A percentile compares a stretch with the other conserved stretches of the same genome.
Conservation (phyloP, 345 rosid genomes). For the Capsella bursapastoris region DNA sequence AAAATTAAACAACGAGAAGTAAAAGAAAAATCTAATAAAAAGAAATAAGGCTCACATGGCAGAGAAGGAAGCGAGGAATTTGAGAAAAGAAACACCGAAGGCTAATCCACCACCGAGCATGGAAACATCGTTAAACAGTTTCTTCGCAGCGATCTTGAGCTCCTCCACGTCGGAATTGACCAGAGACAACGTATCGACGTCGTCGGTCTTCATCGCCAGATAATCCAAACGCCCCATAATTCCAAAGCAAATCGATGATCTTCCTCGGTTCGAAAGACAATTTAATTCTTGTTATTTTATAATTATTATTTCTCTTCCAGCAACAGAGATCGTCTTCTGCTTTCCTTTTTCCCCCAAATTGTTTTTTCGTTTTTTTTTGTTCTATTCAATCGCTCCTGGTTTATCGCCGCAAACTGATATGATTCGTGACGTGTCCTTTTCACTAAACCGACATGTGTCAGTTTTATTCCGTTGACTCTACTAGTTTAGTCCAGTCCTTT, state of each 20-base stretch:
- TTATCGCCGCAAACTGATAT: neutral
- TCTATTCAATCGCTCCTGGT: conserved; percentile 13
- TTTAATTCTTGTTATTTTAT: too few relatives aligned
- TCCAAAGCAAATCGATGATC: conserved; percentile 21
- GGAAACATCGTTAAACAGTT: conserved; percentile 57
- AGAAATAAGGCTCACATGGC: conserved; percentile 54
- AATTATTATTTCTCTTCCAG: too few relatives aligned
- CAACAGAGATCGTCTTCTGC: too few relatives aligned
- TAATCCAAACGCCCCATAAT: conserved; percentile 64
- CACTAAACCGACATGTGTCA: neutral
- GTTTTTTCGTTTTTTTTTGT: neutral
- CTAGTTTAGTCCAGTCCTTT: neutral
- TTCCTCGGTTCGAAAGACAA: neutral
- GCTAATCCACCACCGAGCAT: conserved; percentile 77
- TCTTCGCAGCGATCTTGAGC: conserved; percentile 63
- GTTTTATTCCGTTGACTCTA: neutral
- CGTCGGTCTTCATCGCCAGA: conserved; percentile 70
- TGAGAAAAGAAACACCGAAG: conserved; percentile 74
- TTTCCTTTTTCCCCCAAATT: too few relatives aligned
- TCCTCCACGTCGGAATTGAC: conserved; percentile 64
- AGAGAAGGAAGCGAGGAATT: conserved; percentile 78
- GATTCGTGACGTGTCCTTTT: conserved; percentile 5
- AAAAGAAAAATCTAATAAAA: neutral
- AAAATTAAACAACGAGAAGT: neutral
- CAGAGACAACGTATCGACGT: conserved; percentile 48